Conservation (phyloP, 2,329 filamentous ascomycete species). For the Escovopsis sp. region DNA sequence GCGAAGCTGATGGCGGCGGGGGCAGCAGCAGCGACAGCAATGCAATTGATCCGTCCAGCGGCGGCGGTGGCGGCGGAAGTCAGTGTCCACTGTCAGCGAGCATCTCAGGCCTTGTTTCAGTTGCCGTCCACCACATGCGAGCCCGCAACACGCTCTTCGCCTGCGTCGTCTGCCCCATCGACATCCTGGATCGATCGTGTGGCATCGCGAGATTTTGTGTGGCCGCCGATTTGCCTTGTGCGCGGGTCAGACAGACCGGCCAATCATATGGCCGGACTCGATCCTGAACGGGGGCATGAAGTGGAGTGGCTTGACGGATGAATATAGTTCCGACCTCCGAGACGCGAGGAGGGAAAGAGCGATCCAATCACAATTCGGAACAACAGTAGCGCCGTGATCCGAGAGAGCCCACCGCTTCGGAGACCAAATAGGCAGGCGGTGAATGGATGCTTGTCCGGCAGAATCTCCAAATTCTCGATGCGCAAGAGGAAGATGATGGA, state of each 20-base stretch:
- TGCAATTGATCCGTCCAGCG: constrained; percentile 1
- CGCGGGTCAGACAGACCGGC: neutral
- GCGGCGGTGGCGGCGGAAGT: constrained; percentile 7
- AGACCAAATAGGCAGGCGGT: constrained; percentile 13
- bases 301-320: too few species aligned
- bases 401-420: neutral
- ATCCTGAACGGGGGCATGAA: too few species aligned
- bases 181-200: too few species aligned
- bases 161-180: neutral
- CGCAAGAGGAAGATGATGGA: constrained; percentile 1
- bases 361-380: neutral
- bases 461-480: constrained; percentile 21
- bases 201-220: too few species aligned
- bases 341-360: too few species aligned
- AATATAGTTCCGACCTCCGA: too few species aligned
- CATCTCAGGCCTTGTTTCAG: constrained; percentile 15
- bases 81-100: constrained; percentile 7
- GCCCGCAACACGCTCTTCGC: constrained; percentile 2
- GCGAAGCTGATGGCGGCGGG: neutral
- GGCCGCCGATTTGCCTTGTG: neutral
- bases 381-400: neutral
- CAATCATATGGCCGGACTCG: too few species aligned
- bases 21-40: neutral
- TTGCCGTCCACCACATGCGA: constrained; percentile 6
- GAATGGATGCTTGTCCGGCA: constrained; percentile 18